Evolutionary conservation across 2,329 filamentous ascomycete species (phyloP).

Genomic region (Pseudogymnoascus sp.): DNA sequence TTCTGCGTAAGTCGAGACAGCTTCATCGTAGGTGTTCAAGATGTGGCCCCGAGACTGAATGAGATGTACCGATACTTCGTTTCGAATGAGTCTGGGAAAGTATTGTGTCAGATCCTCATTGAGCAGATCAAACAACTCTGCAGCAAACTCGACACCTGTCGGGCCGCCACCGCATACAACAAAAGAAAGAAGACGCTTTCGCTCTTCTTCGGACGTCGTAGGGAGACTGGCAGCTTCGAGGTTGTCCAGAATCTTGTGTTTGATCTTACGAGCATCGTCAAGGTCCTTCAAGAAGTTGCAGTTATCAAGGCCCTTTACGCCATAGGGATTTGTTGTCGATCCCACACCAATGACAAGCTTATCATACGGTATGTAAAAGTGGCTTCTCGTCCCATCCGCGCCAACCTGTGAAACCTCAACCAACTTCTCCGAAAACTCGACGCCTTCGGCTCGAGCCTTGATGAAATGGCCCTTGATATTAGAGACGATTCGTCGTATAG

Average conservation of each 20-base stretch:
- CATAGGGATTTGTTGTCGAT: slow-evolving; percentile 88
- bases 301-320: slow-evolving; percentile 88
- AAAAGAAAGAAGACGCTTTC: slow-evolving; percentile 81
- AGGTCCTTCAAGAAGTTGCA: slow-evolving; percentile 96
- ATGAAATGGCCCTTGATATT: slow-evolving; percentile 82
- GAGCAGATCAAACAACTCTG: slow-evolving; percentile 89
- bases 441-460: slow-evolving; percentile 76
- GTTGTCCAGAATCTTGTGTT: slow-evolving; percentile 82
- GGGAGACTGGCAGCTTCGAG: slow-evolving; percentile 88
- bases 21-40: slow-evolving; percentile 95
- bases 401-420: slow-evolving; percentile 77
- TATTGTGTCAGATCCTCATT: slow-evolving; percentile 83
- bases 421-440: slow-evolving; percentile 86
- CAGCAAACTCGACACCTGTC: slow-evolving; percentile 95
- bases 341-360: slow-evolving; percentile 91
- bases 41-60: slow-evolving; percentile 95
- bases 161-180: slow-evolving; percentile 94
- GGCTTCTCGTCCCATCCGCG: slow-evolving; percentile 60
- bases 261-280: slow-evolving; percentile 80
- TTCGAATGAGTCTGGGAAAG: slow-evolving; percentile 85
- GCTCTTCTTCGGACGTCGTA: slow-evolving; percentile 81
- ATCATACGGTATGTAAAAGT: slow-evolving; percentile 95
- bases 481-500: slow-evolving; percentile 75
- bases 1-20: slow-evolving; percentile 86
- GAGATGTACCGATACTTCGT: slow-evolving; percentile 94